Conservation (phyloP, 1,284 basidiomycete species). For the Kwoniella shivajii region DNA sequence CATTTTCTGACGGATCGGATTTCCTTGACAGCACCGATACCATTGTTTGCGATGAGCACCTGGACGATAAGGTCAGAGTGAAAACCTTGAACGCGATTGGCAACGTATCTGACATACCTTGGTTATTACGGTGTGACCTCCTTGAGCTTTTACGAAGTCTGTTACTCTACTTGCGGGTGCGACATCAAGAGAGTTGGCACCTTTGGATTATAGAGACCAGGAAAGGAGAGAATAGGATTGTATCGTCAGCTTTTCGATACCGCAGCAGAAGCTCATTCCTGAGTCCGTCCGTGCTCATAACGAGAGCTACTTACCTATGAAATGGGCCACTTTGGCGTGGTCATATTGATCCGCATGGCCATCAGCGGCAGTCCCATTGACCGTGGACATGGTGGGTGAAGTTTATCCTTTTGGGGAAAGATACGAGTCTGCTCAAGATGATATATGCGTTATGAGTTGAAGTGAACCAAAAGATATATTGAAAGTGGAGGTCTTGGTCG, state of each 20-base stretch:
- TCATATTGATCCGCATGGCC: slow-evolving; percentile 45
- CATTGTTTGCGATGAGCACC: slow-evolving; percentile 97
- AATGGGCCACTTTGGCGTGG: slow-evolving; percentile 74
- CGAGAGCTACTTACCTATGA: slow-evolving; percentile 62
- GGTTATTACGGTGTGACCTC: slow-evolving; percentile 97
- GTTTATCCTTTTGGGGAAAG: not conserved
- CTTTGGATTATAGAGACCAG: too few relatives aligned
- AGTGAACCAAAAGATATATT: not conserved
- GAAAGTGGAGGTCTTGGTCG: slow-evolving; percentile 3
- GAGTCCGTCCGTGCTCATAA: not conserved
- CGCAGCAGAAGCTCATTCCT: not conserved
- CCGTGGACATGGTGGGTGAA: slow-evolving; percentile 27
- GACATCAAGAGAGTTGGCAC: slow-evolving; percentile 86
- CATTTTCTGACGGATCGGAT: slow-evolving; percentile 98
- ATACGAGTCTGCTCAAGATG: too few relatives aligned
- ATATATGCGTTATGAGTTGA: not conserved
- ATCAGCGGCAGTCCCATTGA: slow-evolving; percentile 26
- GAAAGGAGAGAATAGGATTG: not conserved
- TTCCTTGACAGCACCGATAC: slow-evolving; percentile 99
- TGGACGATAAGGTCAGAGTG: slow-evolving; percentile 44
- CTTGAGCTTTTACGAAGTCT: slow-evolving; percentile 89
- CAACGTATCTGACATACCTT: slow-evolving; percentile 69
- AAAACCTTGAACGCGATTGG: not conserved
- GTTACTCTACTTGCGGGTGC: slow-evolving; percentile 77
- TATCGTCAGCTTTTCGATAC: not conserved